Conservation (phyloP, 1,284 basidiomycete genomes). For the Chalciporus piperatoides region DNA sequence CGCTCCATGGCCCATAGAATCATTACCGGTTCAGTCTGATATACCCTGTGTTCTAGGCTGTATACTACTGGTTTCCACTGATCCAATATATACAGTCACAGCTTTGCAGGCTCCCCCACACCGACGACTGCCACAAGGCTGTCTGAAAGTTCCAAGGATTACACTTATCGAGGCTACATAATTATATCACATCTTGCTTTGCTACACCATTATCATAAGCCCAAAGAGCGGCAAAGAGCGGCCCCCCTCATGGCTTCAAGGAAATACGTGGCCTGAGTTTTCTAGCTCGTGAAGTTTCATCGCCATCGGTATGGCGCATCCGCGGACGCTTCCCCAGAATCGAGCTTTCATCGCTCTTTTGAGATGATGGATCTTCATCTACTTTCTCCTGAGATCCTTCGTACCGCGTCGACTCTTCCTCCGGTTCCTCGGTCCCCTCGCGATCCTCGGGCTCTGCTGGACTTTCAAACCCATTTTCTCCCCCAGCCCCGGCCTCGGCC, state of each 20-base stretch:
- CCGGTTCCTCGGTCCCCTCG: constrained; percentile 6
- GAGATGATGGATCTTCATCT: constrained; percentile 1
- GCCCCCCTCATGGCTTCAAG: background rate
- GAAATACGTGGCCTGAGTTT: constrained; percentile 18
- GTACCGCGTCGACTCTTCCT: constrained; percentile 4
- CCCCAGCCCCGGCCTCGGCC: constrained; percentile 1
- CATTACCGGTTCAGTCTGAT: constrained; percentile 11
- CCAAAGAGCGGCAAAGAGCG: background rate
- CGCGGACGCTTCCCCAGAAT: constrained; percentile 21
- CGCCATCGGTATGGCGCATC: constrained; percentile 12
- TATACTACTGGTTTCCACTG: background rate
- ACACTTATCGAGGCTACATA: constrained; percentile 2
- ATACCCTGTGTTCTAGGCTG: constrained; percentile 12
- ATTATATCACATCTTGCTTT: background rate
- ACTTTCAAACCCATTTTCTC: constrained; percentile 3
- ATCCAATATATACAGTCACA: background rate
- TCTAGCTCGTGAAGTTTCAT: constrained; percentile 14
- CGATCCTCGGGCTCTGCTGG: constrained; percentile 18
- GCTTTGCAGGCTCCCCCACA: background rate
- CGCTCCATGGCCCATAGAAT: constrained; percentile 30
- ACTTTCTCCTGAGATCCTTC: constrained; percentile 7
- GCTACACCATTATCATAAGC: background rate
- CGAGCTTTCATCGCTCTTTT: background rate
- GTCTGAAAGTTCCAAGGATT: background rate
- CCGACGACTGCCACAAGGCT: background rate